phyloP scores from a whole-genome alignment of 352 stramenopile genomes.

The Pythium myriotylum region DNA sequence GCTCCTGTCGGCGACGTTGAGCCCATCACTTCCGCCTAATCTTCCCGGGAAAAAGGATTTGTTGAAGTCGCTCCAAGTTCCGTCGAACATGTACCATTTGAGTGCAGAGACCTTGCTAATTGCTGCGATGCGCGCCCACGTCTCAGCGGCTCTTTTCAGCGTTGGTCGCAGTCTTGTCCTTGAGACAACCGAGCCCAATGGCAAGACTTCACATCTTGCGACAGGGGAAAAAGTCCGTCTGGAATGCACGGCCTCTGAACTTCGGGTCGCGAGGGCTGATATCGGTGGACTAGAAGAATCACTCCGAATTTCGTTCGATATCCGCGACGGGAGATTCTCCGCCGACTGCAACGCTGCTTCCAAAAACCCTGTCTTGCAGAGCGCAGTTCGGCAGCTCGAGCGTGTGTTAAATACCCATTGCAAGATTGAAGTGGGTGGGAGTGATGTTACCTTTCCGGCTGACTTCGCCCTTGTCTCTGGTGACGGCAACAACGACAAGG shows the following conservation, averaged over 20 bases:
- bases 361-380: slow-evolving; percentile 59
- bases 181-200: slow-evolving; percentile 58
- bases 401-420: slow-evolving; percentile 75
- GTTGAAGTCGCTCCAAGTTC: slow-evolving; percentile 62
- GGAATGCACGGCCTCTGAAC: slow-evolving; percentile 55
- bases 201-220: slow-evolving; percentile 54
- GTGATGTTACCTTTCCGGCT: slow-evolving; percentile 43
- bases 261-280: slow-evolving; percentile 67
- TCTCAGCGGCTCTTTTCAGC: slow-evolving; percentile 70
- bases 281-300: slow-evolving; percentile 80
- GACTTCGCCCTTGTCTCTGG: slow-evolving; percentile 76
- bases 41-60: slow-evolving; percentile 54
- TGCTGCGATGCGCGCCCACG: slow-evolving; percentile 74
- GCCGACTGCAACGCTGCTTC: slow-evolving; percentile 66
- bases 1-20: slow-evolving; percentile 63
- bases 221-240: slow-evolving; percentile 76
- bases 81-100: slow-evolving; percentile 78
- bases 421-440: slow-evolving; percentile 69
- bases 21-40: slow-evolving; percentile 65
- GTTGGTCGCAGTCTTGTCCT: slow-evolving; percentile 72
- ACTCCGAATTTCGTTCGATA: slow-evolving; percentile 81
- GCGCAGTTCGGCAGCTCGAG: slow-evolving; percentile 64
- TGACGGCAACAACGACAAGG: slow-evolving; percentile 72
- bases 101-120: slow-evolving; percentile 79
- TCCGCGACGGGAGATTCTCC: slow-evolving; percentile 72